Conservation (phyloP, 2,329 filamentous ascomycete genomes). For the Penicillium sp. region DNA sequence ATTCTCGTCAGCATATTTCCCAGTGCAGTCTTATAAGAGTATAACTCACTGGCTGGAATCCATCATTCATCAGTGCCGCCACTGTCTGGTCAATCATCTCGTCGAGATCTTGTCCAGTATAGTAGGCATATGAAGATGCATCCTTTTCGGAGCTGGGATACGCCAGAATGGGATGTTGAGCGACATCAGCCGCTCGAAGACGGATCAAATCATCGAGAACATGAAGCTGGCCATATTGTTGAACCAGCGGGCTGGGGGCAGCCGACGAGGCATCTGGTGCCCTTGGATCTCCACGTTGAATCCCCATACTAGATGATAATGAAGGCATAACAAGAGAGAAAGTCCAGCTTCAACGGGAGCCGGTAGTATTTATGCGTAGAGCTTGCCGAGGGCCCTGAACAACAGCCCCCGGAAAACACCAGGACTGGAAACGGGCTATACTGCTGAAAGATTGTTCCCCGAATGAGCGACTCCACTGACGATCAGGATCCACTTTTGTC, state of each 20-base stretch:
- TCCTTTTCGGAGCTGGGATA: conserved; percentile 34
- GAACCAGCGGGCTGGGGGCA: conserved; percentile 16
- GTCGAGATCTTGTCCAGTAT: conserved; percentile 39
- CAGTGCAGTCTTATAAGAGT: not conserved
- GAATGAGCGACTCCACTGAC: not conserved
- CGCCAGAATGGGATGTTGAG: conserved; percentile 41
- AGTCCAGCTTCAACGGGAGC: no score
- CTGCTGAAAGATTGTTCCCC: not conserved
- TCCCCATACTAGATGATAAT: conserved; percentile 12
- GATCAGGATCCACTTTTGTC: no score
- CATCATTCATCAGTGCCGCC: conserved; percentile 27
- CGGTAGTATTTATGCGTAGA: no score
- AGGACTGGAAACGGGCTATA: no score
- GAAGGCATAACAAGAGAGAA: no score
- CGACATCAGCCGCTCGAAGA: conserved; percentile 33
- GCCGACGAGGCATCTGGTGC: conserved; percentile 6
- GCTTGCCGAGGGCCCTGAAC: no score
- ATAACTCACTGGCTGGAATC: conserved; percentile 22
- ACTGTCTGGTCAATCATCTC: conserved; percentile 33
- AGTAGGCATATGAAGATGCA: conserved; percentile 37
- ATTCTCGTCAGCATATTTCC: not conserved
- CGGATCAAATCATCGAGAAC: conserved; percentile 42
- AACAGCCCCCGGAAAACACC: no score
- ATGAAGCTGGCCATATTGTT: conserved; percentile 37
- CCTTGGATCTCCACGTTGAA: conserved; percentile 13